Conservation (phyloP, 192 early-diverging fungal genomes). For the Lobosporangium transversale region DNA sequence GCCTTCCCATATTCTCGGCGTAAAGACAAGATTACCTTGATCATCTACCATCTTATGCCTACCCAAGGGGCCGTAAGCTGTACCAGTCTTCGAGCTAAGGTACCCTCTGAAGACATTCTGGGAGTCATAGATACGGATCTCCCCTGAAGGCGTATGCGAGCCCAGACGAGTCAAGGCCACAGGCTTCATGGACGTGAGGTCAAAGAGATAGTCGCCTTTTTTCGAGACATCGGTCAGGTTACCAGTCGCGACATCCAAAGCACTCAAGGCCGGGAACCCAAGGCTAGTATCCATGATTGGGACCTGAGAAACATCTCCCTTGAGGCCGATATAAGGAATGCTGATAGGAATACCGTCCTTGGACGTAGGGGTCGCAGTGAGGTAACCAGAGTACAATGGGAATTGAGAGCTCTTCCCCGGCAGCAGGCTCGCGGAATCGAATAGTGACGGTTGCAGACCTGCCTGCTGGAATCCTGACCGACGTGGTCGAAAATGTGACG, state of each 20-base stretch:
- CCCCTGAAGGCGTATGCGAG: slow-evolving; percentile 29
- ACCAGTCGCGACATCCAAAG: not conserved
- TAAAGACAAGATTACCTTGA: slow-evolving; percentile 12
- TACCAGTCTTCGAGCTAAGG: slow-evolving; percentile 3
- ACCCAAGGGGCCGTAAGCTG: slow-evolving; percentile 9
- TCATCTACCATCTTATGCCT: slow-evolving; percentile 26
- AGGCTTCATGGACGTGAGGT: slow-evolving; percentile 9
- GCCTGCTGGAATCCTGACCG: slow-evolving; percentile 45
- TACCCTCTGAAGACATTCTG: slow-evolving; percentile 22
- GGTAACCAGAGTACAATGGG: slow-evolving; percentile 25
- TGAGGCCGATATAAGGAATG: slow-evolving; percentile 40
- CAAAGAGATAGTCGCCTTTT: slow-evolving; percentile 5
- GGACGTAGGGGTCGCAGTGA: slow-evolving; percentile 22
- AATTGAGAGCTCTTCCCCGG: slow-evolving; percentile 4
- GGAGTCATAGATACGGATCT: slow-evolving; percentile 27
- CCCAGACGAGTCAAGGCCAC: slow-evolving; percentile 22
- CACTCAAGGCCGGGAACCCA: slow-evolving; percentile 5
- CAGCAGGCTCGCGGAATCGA: slow-evolving; percentile 47
- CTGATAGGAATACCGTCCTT: slow-evolving; percentile 17
- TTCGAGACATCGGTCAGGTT: not conserved
- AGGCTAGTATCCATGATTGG: slow-evolving; percentile 23
- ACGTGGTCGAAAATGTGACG: slow-evolving; percentile 36
- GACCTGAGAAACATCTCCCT: slow-evolving; percentile 28
- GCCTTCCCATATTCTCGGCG: slow-evolving; percentile 21
- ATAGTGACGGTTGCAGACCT: slow-evolving; percentile 45